Base-by-base conservation (phyloP, 108 stramenopile genomes). In the Mediolabrus comicus region DNA sequence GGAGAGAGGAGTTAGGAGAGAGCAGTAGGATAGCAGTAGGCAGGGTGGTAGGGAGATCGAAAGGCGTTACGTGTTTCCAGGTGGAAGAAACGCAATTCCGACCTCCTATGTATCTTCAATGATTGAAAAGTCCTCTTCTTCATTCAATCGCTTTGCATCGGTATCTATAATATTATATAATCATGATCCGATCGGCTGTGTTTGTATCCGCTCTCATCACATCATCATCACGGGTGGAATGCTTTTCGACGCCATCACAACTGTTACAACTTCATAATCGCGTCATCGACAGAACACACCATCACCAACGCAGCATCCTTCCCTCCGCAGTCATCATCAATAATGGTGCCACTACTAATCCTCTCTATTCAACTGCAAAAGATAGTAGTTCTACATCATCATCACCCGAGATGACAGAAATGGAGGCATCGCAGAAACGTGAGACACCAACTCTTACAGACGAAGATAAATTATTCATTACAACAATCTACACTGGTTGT, bases 381-480 rank as follows among this genome's bases (percentile, higher is more conserved):
- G 41, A 43, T 17, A 17, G 17, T 2, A 38, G 36, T 0, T 38
- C 36, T 6, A 6, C 36, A 8, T 2, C 36, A 0, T 2, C 36
- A 2, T 2, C 32, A 27, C 13, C 24, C 30, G 39, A 7, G 36
- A 32, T 19, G 67, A 68, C 26, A 26, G 60, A 69, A 52, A 36
- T 64, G 67, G 53, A 33, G 9, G 75, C 67, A 17, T 53, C 62
- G 1, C 51, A 55, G 17, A 28, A 62, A 43, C 53, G 75, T 11
- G 69, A 78, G 61, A 71, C 59, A 30, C 77, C 77, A 30, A 38
- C 19, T 14, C 69, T 78, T 11, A 67, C 69, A 26, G 34, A 28
- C n/a, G 70, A 71, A 53, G 77, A 78, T 30, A 65, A 49, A 55
- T 61, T 65, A 1, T 61, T 71, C 53, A 36, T 78, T 4, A 56